Conservation (phyloP, 306 rosid genomes). For the Castanea mollissima region DNA sequence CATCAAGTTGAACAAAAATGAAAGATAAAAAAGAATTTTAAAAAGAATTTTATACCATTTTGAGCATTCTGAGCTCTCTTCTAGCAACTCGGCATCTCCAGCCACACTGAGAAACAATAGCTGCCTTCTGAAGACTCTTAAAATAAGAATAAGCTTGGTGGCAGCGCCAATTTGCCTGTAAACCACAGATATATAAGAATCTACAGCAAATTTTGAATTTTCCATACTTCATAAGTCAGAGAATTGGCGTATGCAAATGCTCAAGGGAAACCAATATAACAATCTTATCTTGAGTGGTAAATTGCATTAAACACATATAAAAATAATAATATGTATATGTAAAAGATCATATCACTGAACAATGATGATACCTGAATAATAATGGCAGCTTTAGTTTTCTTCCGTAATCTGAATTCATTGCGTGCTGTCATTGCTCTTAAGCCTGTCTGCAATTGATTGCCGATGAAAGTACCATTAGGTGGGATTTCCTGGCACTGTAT, state of each 20-base stretch:
- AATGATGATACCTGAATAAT: conserved; percentile 57
- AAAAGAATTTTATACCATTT: conserved; percentile 58
- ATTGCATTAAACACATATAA: no score
- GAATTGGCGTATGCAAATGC: no score
- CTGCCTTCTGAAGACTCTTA: conserved; percentile 80
- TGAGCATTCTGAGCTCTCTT: conserved; percentile 89
- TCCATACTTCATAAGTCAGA: no score
- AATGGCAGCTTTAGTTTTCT: conserved; percentile 90
- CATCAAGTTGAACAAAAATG: no score
- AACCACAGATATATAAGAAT: conserved; percentile 7
- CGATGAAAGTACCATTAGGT: conserved; percentile 43
- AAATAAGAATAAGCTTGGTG: conserved; percentile 69
- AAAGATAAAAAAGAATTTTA: neutral
- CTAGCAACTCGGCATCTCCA: conserved; percentile 96
- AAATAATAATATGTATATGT: no score
- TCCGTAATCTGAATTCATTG: conserved; percentile 93
- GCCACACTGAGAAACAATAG: conserved; percentile 81
- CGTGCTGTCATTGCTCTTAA: conserved; percentile 98
- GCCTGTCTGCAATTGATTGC: conserved; percentile 88
- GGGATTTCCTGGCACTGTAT: conserved; percentile 60
- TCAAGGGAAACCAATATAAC: no score
- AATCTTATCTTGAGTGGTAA: no score
- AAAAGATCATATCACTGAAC: no score
- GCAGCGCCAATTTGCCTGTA: conserved; percentile 78
- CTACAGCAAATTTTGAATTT: no score